phyloP scores from a whole-genome alignment of 768 basidiomycete genomes.

The Lentinula sp. region DNA sequence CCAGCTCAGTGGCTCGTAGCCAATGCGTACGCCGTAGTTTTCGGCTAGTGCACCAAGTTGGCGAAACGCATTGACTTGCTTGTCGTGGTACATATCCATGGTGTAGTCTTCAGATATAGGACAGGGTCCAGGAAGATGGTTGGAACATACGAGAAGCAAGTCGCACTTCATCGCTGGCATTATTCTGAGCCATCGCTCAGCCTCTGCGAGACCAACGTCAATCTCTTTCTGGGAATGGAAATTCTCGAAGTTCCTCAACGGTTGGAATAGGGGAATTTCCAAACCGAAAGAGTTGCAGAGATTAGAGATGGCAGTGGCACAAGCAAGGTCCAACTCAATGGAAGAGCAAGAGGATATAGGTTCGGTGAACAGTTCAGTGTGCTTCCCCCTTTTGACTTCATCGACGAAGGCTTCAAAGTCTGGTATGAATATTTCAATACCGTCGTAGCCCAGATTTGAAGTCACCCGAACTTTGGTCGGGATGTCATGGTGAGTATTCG shows the following conservation, averaged over 20 bases:
- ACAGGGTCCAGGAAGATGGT: conserved; percentile 16
- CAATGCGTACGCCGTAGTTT: conserved; percentile 20
- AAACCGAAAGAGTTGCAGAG: conserved; percentile 17
- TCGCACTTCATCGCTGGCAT: conserved; percentile 21
- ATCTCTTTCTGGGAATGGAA: conserved; percentile 19
- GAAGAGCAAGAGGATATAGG: conserved; percentile 12
- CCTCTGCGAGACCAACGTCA: conserved; percentile 18
- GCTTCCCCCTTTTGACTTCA: conserved; percentile 14
- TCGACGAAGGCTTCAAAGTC: conserved; percentile 20
- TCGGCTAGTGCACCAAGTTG: conserved; percentile 25
- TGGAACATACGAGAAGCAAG: conserved; percentile 30
- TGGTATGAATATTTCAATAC: conserved; percentile 22
- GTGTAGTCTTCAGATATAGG: conserved; percentile 13
- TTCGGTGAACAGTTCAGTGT: conserved; percentile 14
- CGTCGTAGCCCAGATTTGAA: conserved; percentile 26
- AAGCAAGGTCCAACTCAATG: conserved; percentile 17
- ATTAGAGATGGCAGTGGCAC: conserved; percentile 16
- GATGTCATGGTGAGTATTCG: conserved; percentile 21
- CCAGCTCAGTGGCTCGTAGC: conserved; percentile 29
- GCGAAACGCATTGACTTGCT: conserved; percentile 18
- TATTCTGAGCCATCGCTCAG: conserved; percentile 23
- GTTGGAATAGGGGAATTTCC: conserved; percentile 26
- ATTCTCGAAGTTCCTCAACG: conserved; percentile 30
- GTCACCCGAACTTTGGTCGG: conserved; percentile 22
- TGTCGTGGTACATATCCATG: conserved; percentile 20